These are phyloP conservation scores for Podospora conica DNA, from an alignment of 495 filamentous ascomycete genomes.

Conservation along the genomic window DNA sequence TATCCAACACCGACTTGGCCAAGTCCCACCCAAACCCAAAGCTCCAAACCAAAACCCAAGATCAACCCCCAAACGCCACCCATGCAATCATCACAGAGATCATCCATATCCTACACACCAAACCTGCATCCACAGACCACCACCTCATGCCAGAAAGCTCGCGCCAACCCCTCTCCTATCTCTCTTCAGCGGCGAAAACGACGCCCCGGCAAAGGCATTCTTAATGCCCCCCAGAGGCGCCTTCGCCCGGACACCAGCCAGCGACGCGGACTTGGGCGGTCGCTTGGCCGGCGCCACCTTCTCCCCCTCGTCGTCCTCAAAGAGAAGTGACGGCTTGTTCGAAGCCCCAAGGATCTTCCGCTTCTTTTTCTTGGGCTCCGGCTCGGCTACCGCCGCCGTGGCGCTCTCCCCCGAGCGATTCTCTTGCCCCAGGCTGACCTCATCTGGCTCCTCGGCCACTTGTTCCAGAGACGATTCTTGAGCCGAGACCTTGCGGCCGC, in stretches of 20 bases:
- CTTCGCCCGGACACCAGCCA: slow-evolving; percentile 19
- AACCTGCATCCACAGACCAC: slow-evolving; percentile 11
- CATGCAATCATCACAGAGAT: neutral
- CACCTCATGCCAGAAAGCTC: slow-evolving; percentile 41
- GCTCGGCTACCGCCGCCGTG: slow-evolving; percentile 26
- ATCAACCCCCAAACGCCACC: slow-evolving; percentile 1
- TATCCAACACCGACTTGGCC: neutral
- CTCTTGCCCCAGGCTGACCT: slow-evolving; percentile 23
- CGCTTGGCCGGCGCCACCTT: slow-evolving; percentile 21
- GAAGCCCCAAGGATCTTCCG: slow-evolving; percentile 59
- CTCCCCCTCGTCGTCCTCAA: slow-evolving; percentile 64
- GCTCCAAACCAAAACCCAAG: slow-evolving; percentile 10
- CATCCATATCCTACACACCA: neutral
- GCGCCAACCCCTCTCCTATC: slow-evolving; percentile 56
- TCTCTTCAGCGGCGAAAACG: slow-evolving; percentile 78
- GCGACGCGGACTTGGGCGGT: slow-evolving; percentile 31
- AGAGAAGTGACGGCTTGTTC: slow-evolving; percentile 49
- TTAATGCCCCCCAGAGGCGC: slow-evolving; percentile 22
- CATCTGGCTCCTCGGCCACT: slow-evolving; percentile 39
- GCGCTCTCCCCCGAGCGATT: slow-evolving; percentile 23
- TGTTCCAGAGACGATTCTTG: slow-evolving; percentile 36
- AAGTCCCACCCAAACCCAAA: slow-evolving; percentile 9
- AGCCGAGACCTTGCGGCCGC: slow-evolving; percentile 19
- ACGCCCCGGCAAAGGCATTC: slow-evolving; percentile 37
- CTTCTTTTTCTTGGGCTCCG: slow-evolving; percentile 61